Base-by-base conservation (phyloP, 192 early-diverging fungal species). In the Gonapodya sp. region DNA sequence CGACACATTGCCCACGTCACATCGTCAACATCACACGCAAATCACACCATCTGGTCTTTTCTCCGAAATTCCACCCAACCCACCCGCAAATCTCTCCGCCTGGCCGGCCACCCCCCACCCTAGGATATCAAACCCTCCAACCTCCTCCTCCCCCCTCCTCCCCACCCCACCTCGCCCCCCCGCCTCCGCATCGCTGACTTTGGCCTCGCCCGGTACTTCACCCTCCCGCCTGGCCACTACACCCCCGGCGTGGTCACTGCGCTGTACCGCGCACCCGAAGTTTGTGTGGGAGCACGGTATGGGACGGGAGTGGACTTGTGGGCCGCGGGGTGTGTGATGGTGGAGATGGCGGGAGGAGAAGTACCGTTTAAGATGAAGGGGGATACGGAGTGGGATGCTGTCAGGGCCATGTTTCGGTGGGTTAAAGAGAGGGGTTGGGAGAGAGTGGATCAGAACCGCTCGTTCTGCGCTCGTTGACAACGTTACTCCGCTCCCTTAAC, bases 271-370 rank as follows among this genome's bases (percentile, higher is more conserved):
- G 93, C 94, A 31, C 94, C 94, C 0, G 94, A 96, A 83, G 93
- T 96, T 35, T 81, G 94, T 78, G 92, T 96, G 92, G 94, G 93
- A 8, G 94, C 94, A 77, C 89, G 91, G 82, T 99, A 99, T 87
- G 91, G 92, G 24, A 98, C 94, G 2, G 94, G 94, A 31, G 97
- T 97, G 81, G 97, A 99, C 82, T 96, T 99, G 35, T 99, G 97
- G 97, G 95, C 94, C 35, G 94, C 94, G 18, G 97, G 97, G 36
- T 99, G 97, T 85, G 97, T 99, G 84, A 95, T 99, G 94, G 97
- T 96, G 31, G 94, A 95, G 83, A 95, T 94, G 93, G 92, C 86
- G 82, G 89, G 92, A 1, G 94, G 94, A 0, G 85, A 92, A 34
- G 93, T 93, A 2, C 87, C 94, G 78, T 95, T 94, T 84, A 91